phyloP scores from a whole-genome alignment of 441 rosid species.

The Melianthus villosus region DNA sequence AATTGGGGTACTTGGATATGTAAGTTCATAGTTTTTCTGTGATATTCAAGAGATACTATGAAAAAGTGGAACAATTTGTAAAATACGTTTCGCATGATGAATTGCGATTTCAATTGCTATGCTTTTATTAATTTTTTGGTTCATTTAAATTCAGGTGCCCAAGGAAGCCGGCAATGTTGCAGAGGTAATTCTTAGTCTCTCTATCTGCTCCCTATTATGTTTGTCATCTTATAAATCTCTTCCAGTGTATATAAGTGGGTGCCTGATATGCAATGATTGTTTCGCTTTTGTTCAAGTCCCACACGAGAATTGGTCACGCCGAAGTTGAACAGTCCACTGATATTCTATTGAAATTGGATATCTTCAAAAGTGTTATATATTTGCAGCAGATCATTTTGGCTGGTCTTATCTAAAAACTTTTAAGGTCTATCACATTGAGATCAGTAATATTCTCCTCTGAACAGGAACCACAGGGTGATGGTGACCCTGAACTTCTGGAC shows the following conservation, averaged over 20 bases:
- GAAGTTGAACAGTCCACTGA: too few species aligned
- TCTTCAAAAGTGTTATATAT: too few species aligned
- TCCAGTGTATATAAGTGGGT: background rate
- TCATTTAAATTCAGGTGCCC: constrained; percentile 20
- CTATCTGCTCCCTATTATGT: background rate
- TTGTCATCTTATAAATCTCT: background rate
- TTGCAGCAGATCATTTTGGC: too few species aligned
- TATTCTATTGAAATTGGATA: too few species aligned
- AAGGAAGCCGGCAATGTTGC: constrained; percentile 14
- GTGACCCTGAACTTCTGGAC: constrained; percentile 75
- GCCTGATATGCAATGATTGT: too few species aligned
- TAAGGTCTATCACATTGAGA: too few species aligned
- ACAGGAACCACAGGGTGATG: constrained; percentile 42
- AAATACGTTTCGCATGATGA: too few species aligned
- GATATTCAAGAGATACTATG: too few species aligned
- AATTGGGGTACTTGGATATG: constrained; percentile 46
- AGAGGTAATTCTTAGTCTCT: constrained; percentile 28
- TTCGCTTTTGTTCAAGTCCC: too few species aligned
- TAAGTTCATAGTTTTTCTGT: constrained; percentile 23
- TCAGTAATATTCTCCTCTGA: constrained; percentile 8
- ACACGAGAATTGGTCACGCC: too few species aligned
- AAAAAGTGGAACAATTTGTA: too few species aligned
- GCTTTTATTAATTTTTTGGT: constrained; percentile 12
- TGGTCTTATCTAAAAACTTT: too few species aligned
- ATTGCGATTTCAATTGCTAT: background rate